Conservation (phyloP, 768 basidiomycete genomes). For the Macrocybe gigantea region DNA sequence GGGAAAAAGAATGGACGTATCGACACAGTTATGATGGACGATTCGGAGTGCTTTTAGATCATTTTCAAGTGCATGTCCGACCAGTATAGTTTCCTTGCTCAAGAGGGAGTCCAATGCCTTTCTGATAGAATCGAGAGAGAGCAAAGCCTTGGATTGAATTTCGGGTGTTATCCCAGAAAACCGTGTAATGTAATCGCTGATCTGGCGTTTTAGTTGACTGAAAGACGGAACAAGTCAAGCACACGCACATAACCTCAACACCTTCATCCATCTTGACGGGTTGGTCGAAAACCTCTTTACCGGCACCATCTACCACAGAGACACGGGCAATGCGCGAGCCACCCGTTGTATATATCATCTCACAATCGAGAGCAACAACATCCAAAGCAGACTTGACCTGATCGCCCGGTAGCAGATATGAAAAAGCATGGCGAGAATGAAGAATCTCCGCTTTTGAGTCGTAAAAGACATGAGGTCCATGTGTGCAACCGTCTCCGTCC, state of each 20-base stretch:
- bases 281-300: conserved; percentile 76
- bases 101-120: conserved; percentile 66
- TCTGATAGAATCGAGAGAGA: conserved; percentile 64
- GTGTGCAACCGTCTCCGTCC: conserved; percentile 62
- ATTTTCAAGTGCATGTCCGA: conserved; percentile 91
- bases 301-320: conserved; percentile 78
- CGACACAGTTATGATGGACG: conserved; percentile 79
- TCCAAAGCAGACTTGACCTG: conserved; percentile 42
- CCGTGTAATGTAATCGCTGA: conserved; percentile 87
- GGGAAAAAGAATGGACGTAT: conserved; percentile 85
- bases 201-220: background rate
- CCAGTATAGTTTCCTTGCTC: conserved; percentile 74
- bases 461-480: conserved; percentile 88
- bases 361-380: conserved; percentile 89
- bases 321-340: conserved; percentile 89
- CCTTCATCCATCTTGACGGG: conserved; percentile 76
- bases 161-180: conserved; percentile 78
- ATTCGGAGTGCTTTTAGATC: conserved; percentile 89
- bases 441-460: conserved; percentile 61
- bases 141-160: conserved; percentile 50
- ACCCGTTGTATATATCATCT: conserved; percentile 94
- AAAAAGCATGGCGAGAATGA: conserved; percentile 74
- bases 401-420: conserved; percentile 29
- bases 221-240: conserved; percentile 1
- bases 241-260: conserved; percentile 66